phyloP scores from a whole-genome alignment of 163 green algal genomes.

The Chloromonas sp. region DNA sequence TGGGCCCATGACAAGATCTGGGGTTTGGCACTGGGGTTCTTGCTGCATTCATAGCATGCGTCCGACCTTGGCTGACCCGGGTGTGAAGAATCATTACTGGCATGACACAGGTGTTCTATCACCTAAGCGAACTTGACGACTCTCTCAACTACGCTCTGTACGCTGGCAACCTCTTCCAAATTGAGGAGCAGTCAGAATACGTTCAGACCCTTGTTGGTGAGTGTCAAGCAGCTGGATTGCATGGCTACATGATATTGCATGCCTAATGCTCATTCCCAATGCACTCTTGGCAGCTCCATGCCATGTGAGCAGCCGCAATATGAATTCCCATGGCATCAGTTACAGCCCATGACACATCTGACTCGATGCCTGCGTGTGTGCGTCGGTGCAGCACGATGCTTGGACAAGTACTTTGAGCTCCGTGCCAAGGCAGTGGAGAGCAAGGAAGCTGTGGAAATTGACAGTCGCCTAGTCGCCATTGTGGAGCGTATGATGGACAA shows the following conservation, averaged over 20 bases:
- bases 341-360: no score
- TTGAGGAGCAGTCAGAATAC: constrained; percentile 86
- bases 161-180: constrained; percentile 86
- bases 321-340: no score
- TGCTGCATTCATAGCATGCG: background rate
- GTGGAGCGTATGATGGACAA: constrained; percentile 92
- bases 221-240: constrained; percentile 7
- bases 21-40: background rate
- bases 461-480: constrained; percentile 78
- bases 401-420: constrained; percentile 91
- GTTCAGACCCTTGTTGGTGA: constrained; percentile 90
- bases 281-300: no score
- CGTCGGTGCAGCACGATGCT: constrained; percentile 70
- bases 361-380: background rate
- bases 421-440: constrained; percentile 56
- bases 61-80: background rate
- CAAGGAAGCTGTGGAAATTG: constrained; percentile 51
- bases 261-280: no score
- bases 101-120: constrained; percentile 88
- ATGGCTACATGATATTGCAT: no score
- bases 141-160: constrained; percentile 93
- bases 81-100: background rate
- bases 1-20: background rate
- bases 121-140: constrained; percentile 93
- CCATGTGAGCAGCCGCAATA: no score